Conservation (phyloP, 2,329 filamentous ascomycete genomes). For the Dactylella cylindrospora region DNA sequence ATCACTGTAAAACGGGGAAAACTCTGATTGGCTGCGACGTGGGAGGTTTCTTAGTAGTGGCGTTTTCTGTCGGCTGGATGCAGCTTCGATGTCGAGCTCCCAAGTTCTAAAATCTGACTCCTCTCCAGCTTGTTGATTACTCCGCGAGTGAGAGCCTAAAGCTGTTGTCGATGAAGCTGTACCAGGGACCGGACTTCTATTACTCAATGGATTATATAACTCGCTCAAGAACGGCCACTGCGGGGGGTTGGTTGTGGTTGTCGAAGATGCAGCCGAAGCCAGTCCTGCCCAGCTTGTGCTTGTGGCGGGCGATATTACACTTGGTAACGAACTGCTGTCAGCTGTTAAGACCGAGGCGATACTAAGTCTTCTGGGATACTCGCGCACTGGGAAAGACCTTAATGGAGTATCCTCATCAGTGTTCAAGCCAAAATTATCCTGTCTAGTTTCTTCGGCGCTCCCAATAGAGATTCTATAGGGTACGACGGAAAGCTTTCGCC, state of each 20-base stretch:
- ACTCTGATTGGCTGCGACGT: constrained; percentile 12
- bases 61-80: constrained; percentile 14
- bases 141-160: constrained; percentile 37
- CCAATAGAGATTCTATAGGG: constrained; percentile 11
- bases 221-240: constrained; percentile 41
- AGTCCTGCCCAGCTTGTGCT: constrained; percentile 37
- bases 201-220: constrained; percentile 31
- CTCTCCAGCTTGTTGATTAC: constrained; percentile 15
- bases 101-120: constrained; percentile 33
- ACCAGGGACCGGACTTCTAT: constrained; percentile 29
- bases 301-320: constrained; percentile 37
- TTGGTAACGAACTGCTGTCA: constrained; percentile 38
- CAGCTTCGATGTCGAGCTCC: constrained; percentile 29
- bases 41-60: constrained; percentile 9
- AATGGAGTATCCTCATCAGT: constrained; percentile 35
- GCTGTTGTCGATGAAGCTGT: constrained; percentile 18
- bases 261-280: constrained; percentile 33
- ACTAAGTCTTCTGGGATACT: constrained; percentile 41
- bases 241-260: constrained; percentile 38
- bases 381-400: constrained; percentile 41
- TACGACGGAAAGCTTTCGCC: constrained; percentile 25
- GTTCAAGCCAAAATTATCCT: constrained; percentile 23
- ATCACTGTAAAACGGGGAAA: neutral
- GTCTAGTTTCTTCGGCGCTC: neutral
- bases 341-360: constrained; percentile 42